Conservation (phyloP, 1,284 basidiomycete species). For the Cutaneotrichosporon sp. region DNA sequence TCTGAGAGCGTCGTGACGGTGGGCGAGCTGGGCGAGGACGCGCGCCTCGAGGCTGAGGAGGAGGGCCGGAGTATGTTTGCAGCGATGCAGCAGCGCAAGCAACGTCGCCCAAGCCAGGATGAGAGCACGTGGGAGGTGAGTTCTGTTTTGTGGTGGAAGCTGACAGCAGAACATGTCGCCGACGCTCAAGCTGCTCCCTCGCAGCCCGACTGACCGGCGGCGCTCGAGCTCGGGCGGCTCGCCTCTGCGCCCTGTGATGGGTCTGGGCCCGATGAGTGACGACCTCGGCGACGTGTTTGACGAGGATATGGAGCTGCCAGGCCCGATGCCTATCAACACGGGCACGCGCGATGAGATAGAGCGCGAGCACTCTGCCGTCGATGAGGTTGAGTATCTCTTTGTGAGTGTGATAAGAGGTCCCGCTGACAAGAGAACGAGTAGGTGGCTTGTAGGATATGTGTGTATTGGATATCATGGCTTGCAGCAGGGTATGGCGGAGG, state of each 20-base stretch:
- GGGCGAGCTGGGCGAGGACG: constrained; percentile 76
- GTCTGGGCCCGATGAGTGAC: constrained; percentile 62
- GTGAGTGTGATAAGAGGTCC: not conserved
- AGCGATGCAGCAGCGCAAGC: constrained; percentile 55
- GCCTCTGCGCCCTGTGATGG: constrained; percentile 75
- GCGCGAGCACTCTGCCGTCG: constrained; percentile 47
- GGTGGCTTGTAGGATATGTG: not conserved
- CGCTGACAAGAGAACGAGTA: not conserved
- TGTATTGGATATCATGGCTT: too few species aligned
- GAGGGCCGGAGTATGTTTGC: constrained; percentile 61
- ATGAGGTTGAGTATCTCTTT: constrained; percentile 53
- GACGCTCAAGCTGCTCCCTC: constrained; percentile 83
- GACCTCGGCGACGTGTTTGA: constrained; percentile 62
- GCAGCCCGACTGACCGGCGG: constrained; percentile 68
- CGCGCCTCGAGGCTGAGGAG: constrained; percentile 54
- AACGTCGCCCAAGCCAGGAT: constrained; percentile 47
- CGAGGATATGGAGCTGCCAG: constrained; percentile 62
- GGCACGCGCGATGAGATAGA: constrained; percentile 49
- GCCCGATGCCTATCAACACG: constrained; percentile 64
- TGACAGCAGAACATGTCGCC: constrained; percentile 80
- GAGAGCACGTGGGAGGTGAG: constrained; percentile 91
- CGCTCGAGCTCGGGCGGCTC: constrained; percentile 70
- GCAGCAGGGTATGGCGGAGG: too few species aligned
- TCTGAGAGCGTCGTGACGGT: constrained; percentile 84
- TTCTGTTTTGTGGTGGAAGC: constrained; percentile 2